Percentiles rank a stretch among this genome's conserved stretches.
Conservation (phyloP, 192 early-diverging fungal genomes). For the Helicostylum pulchrum region DNA sequence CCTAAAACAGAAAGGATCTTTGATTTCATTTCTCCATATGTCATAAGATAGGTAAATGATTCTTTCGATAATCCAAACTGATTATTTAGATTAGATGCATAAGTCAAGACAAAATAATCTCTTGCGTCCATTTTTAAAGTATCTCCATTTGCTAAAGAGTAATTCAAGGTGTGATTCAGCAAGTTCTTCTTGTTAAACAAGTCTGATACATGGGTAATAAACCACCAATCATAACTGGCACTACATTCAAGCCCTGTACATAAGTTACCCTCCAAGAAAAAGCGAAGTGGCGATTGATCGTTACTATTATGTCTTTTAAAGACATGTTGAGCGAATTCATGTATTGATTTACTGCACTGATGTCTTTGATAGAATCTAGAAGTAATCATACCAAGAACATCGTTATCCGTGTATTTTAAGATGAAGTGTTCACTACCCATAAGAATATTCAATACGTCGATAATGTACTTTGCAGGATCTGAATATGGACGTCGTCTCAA, state of each 20-base stretch:
- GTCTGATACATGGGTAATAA: not conserved
- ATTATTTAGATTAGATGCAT: not conserved
- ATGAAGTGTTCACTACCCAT: not conserved
- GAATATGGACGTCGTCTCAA: too few species aligned
- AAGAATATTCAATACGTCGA: not conserved
- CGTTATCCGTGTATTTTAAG: not conserved
- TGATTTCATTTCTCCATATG: not conserved
- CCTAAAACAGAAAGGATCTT: too few species aligned
- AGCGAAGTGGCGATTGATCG: not conserved
- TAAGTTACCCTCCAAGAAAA: not conserved
- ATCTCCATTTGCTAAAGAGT: not conserved
- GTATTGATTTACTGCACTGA: not conserved
- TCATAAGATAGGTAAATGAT: not conserved
- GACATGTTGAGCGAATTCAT: not conserved
- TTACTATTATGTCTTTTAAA: not conserved
- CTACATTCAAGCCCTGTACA: not conserved
- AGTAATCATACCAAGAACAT: not conserved
- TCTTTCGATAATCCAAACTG: not conserved
- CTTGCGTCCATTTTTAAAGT: too few species aligned
- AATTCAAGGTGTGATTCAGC: not conserved
- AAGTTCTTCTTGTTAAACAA: not conserved
- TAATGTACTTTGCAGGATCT: too few species aligned
- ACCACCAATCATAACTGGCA: constrained; percentile 6
- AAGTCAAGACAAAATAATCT: not conserved
- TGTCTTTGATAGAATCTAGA: not conserved